Base-by-base conservation (phyloP, 257 asterid species). In the Capsicum baccatum region DNA sequence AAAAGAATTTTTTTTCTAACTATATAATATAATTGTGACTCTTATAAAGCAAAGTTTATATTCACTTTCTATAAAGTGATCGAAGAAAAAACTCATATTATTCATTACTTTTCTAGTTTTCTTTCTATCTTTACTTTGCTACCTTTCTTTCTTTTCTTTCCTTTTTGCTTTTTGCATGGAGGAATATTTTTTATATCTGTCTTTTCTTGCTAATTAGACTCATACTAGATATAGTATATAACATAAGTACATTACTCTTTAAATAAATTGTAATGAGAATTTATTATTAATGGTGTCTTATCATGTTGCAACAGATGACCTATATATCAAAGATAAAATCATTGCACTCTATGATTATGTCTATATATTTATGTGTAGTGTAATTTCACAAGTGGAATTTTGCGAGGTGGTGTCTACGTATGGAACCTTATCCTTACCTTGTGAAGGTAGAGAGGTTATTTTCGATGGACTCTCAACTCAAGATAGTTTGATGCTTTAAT, bases 1-100 rank as follows among this genome's bases (percentile, higher is more conserved):
- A 84, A 85, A 87, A 83, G 74, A 76, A 13, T 21, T 44, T 21
- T 21, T 44, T 21, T 76, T 33, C 42, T 63, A 63, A 21, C 56
- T 52, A 56, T 15, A 15, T 56, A 13, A 8, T 33, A 13, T 26
- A 78, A 59, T 54, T 33, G 14, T 79, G 83, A 54, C 63, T 68
- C 83, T 33, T 70, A 17, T 82, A 89, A 90, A 84, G 89, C 86
- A 91, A 88, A 88, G 89, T 58, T 86, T 71, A 84, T 21, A 26
- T 52, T 86, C 87, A 89, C 95, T 94, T 94, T 94, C 79, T 90
- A 86, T 87, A 94, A 94, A 92, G 95, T 87, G 83, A 87, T 89
- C 70, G 88, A 83, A 88, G 87, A 82, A 84, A 63, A 21, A 21
- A 63, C 0, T 63, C 26, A 73, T 82, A 79, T 86, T 87, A 85